Conservation (phyloP, 2,329 filamentous ascomycete genomes). For the Zymoseptoria pseudotritici region DNA sequence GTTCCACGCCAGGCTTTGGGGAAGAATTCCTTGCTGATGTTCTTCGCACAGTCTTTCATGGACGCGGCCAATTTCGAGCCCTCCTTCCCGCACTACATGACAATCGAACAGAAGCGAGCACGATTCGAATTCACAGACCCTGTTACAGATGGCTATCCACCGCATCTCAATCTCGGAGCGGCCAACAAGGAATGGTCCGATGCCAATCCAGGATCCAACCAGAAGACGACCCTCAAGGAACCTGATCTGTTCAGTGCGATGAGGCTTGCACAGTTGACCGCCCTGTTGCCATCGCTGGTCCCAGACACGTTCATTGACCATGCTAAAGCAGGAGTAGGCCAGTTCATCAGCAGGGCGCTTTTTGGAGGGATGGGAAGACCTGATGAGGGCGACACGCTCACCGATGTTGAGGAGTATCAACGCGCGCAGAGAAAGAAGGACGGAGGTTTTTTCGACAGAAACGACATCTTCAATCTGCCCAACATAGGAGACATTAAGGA, state of each 20-base stretch:
- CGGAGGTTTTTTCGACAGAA: conserved; percentile 9
- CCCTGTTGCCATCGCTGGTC: conserved; percentile 18
- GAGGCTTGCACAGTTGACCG: conserved; percentile 20
- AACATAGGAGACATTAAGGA: conserved; percentile 30
- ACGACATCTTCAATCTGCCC: conserved; percentile 22
- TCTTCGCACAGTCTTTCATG: conserved; percentile 9
- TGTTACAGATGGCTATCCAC: conserved; percentile 21
- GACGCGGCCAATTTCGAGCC: conserved; percentile 19
- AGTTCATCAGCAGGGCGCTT: conserved; percentile 2
- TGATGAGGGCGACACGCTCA: conserved; percentile 8
- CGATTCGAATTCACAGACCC: conserved; percentile 17
- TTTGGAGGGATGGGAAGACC: conserved; percentile 12
- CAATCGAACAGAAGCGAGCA: conserved; percentile 13
- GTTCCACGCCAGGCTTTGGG: background rate
- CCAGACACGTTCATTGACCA: conserved; percentile 16
- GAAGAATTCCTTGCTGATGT: background rate
- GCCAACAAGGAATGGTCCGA: conserved; percentile 18
- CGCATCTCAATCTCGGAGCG: conserved; percentile 23
- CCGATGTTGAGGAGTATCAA: conserved; percentile 11
- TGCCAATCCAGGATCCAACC: conserved; percentile 9
- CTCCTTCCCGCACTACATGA: conserved; percentile 12
- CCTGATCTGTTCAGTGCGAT: conserved; percentile 23
- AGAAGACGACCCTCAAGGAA: conserved; percentile 6
- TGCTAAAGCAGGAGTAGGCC: background rate
- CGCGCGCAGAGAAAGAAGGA: conserved; percentile 6